These are phyloP conservation scores for Ganoderma sinense DNA, from an alignment of 1,284 basidiomycete genomes.

Conservation along the genomic window DNA sequence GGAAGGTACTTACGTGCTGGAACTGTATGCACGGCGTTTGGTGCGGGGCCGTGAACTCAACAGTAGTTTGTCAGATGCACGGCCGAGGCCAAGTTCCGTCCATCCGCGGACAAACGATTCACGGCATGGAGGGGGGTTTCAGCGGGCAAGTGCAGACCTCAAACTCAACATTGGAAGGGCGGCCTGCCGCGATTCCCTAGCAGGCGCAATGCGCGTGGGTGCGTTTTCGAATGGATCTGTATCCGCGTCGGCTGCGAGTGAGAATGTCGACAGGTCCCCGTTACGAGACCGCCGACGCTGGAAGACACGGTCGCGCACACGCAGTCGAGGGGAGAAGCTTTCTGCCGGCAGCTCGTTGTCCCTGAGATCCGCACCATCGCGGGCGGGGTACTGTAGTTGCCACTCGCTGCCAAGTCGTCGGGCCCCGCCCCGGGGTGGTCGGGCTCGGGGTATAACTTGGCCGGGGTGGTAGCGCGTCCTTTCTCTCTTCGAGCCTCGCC, in stretches of 20 bases:
- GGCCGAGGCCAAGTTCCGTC: neutral
- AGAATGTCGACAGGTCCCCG: neutral
- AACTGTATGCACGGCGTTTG: neutral
- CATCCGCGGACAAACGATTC: neutral
- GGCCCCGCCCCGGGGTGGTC: neutral
- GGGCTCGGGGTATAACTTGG: neutral
- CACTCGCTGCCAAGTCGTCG: neutral
- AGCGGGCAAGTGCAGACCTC: neutral
- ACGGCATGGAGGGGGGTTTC: neutral
- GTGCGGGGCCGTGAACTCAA: neutral
- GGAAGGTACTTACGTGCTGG: neutral
- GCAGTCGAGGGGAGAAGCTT: neutral
- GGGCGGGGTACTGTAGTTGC: neutral
- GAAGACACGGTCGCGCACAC: neutral
- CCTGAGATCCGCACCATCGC: neutral
- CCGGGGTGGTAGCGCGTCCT: neutral
- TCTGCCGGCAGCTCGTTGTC: neutral
- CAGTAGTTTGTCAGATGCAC: neutral
- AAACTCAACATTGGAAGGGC: neutral
- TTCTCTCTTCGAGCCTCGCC: neutral
- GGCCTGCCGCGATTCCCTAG: neutral
- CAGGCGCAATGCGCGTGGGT: neutral
- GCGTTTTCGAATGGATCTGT: neutral
- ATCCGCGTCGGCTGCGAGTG: neutral
- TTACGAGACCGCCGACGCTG: neutral